Base-by-base conservation (phyloP, 192 early-diverging fungal species). In the Globomyces pollinis-pini region DNA sequence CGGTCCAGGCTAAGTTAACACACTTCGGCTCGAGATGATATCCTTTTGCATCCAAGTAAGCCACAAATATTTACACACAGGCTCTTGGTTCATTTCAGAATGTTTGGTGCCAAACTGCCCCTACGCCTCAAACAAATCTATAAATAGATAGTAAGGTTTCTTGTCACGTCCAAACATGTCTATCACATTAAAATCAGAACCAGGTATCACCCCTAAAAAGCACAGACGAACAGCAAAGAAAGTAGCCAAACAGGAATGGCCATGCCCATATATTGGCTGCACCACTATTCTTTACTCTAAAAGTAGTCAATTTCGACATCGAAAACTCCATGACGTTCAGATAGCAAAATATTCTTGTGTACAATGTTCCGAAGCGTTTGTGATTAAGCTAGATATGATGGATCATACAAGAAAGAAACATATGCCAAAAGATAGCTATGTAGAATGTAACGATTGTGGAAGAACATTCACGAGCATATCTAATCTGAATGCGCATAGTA, bases 401-500 rank as follows among this genome's bases (percentile, higher is more conserved):
- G 52, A 54, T n/a, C 52, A 54, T 16, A 39, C 15, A 23, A 5
- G 52, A 36, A 54, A 39, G 23, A 54, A 8, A 8, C 52, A 54
- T 31, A 54, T 54, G 52, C 35, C 52, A 36, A 26, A 18, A 31
- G 52, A 26, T 39, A 26, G 21, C 20, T 54, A 26, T 39, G 52
- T 54, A n/a, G 52, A 32, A 24, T 54, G 52, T 39, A 31, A 54
- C 21, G 29, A 54, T 24, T 54, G 52, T n/a, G 29, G 33, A 3
- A 18, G 52, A 5, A 54, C 52, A 54, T 54, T 54, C n/a, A 54
- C 29, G 29, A 54, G 52, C 2, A 18, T 54, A 7, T 54, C 52
- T 23, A 54, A 54, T n/a, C 29, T 54, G 52, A 54, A 54, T 54
- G 52, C 52, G 5, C 52, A 54, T 39, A 54, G 8, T 24, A 31